Base-by-base conservation (phyloP, 805 yeast genomes). In the Monosporozyma yasuniensis region DNA sequence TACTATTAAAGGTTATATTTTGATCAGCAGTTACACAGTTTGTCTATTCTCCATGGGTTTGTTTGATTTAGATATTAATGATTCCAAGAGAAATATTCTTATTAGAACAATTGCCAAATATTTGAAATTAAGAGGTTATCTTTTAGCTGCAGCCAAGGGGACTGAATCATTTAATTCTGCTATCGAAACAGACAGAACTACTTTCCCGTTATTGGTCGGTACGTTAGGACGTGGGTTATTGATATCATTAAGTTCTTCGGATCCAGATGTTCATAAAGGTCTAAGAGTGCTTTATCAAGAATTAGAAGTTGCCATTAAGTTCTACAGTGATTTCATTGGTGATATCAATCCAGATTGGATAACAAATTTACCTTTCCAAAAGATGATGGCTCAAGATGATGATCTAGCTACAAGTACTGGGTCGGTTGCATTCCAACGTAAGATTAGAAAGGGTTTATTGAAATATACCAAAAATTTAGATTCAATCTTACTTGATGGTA, bases 341-440 rank as follows among this genome's bases (percentile, higher is more conserved):
- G 49, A 51, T 10, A 48, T 55, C 0, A 64, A 62, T 19, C 56
- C 56, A 30, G 54, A 37, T 3, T 54, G 58, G 42, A 47, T 60
- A 19, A 55, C 55, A 12, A 75, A 77, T 50, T 46, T 61, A 4
- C 69, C 63, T 0, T 69, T 79, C 22, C 73, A 73, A 41, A 54
- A 56, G 9, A 69, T 72, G 3, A 68, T 86, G 44, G 65, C 77
- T 2, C 65, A 76, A 6, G 89, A 83, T 53, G 76, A 72, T 21
- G 67, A 69, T 21, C 42, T 43, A 1, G 76, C 81, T 1, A 77
- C 83, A 39, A 80, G 86, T 0, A 54, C 63, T 6, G 90, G 93
- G 27, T 74, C 81, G 19, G 81, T 83, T 27, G 89, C 95, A 0
- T 72, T 84, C 34, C 89, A 85, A 59, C 84, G 84, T 60, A 76